Evolutionary conservation across 129 eudicot species (phyloP).

Genomic region (Lactuca sativa): DNA sequence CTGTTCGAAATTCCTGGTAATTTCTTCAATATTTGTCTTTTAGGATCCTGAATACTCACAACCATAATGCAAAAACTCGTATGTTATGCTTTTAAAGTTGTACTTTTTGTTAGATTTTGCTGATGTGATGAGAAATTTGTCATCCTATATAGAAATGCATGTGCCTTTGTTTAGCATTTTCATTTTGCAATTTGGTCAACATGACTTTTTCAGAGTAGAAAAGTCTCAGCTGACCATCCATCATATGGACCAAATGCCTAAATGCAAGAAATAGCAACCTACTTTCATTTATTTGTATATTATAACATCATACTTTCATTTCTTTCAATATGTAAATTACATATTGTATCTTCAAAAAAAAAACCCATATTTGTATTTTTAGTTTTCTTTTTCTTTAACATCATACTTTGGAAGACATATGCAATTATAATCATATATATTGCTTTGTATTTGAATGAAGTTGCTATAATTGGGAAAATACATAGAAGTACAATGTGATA

Average conservation of each 20-base stretch:
- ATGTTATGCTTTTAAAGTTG: background rate
- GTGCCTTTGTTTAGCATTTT: constrained; percentile 11
- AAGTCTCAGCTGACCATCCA: background rate
- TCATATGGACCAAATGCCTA: background rate
- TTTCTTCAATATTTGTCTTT: background rate
- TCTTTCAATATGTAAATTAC: too few species aligned
- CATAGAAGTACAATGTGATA: background rate
- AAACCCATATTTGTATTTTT: too few species aligned
- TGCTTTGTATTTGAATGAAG: too few species aligned
- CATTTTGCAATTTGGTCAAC: constrained; percentile 11
- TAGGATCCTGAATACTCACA: background rate
- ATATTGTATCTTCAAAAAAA: too few species aligned
- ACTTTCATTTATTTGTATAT: too few species aligned
- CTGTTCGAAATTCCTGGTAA: constrained; percentile 29
- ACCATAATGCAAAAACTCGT: background rate
- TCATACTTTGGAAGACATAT: too few species aligned
- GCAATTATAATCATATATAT: too few species aligned
- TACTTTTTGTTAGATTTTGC: constrained; percentile 8
- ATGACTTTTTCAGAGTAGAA: constrained; percentile 10
- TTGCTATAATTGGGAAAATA: too few species aligned
- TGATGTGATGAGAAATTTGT: background rate
- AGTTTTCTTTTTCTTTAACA: too few species aligned
- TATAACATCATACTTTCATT: too few species aligned
- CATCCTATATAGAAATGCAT: background rate
- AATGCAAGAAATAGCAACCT: too few species aligned